Percentiles rank a stretch among this genome's conserved stretches.
These are phyloP conservation scores for Acanthamoeba quina DNA, from an alignment of 208 protist genomes.

Conservation along the genomic window DNA sequence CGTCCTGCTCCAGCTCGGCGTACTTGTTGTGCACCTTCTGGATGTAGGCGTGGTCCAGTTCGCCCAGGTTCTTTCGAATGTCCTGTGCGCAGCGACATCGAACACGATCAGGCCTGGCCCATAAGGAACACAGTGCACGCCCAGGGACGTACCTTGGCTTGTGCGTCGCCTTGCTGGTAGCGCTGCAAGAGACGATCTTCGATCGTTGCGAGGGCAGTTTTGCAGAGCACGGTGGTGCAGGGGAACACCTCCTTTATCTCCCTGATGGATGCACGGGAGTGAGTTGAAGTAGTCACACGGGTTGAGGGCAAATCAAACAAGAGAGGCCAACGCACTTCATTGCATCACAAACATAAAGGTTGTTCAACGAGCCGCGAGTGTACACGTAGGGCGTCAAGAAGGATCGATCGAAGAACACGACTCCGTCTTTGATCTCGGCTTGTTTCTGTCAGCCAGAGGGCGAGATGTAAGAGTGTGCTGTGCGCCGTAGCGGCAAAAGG, in stretches of 20 bases:
- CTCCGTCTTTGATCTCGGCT: slow-evolving; percentile 34
- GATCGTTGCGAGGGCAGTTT: slow-evolving; percentile 3
- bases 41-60: slow-evolving; percentile 59
- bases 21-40: slow-evolving; percentile 62
- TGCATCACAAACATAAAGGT: slow-evolving; percentile 70
- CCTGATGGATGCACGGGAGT: not conserved
- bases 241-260: slow-evolving; percentile 47
- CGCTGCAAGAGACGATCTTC: slow-evolving; percentile 42
- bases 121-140: not conserved
- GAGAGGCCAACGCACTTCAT: slow-evolving; percentile 48
- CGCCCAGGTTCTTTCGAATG: slow-evolving; percentile 42
- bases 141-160: not conserved
- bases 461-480: not conserved
- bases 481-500: not conserved
- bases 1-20: slow-evolving; percentile 24
- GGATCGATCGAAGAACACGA: slow-evolving; percentile 73
- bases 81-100: not conserved
- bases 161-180: slow-evolving; percentile 38
- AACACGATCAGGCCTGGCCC: not conserved
- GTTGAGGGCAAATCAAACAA: not conserved
- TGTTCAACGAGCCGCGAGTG: slow-evolving; percentile 57
- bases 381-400: slow-evolving; percentile 72
- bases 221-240: slow-evolving; percentile 43
- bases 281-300: not conserved
- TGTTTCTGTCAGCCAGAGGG: not conserved